Base-by-base conservation (phyloP, 1,139 yeast genomes). In the Scheffersomyces illinoinensis region DNA sequence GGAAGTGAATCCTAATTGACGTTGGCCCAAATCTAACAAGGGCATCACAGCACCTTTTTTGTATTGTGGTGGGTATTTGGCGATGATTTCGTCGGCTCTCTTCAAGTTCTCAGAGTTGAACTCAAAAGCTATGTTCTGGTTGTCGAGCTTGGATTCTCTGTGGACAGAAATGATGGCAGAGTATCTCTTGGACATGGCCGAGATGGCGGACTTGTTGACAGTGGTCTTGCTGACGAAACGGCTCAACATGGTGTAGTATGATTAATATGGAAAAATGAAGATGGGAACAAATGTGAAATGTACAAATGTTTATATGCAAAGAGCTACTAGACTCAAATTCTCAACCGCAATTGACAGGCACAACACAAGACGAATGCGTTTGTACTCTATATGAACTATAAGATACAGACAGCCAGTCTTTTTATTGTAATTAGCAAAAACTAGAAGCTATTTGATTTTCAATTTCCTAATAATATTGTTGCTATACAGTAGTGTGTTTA, bases 41-140 rank as follows among this genome's bases (percentile, higher is more conserved):
- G 97, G 97, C 96, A 91, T 90, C 62, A 88, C 87, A 4, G 97
- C 97, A 33, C 90, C 92, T 76, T 91, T 91, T 73, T 91, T 91
- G 76, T 91, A 91, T 73, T 91, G 95, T 52, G 91, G 82, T 33
- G 97, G 97, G 74, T 91, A 91, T 76, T 90, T 90, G 66, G 89
- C 86, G 60, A 91, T 83, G 69, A 91, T 85, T 64, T 85, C 90
- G 61, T 89, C 80, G 21, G 96, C 96, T 67, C 92, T 81, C 67
- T 83, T 79, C 69, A 79, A 70, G 79, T 90, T 91, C 66, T 87
- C 93, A n/a, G 83, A 72, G 59, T 81, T 80, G 80, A 91, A 91
- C 72, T 89, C 93, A 73, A 91, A 91, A 54, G 92, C 89, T 59
- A 87, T 78, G 56, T 81, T 76, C 55, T 86, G 86, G 74, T 90